Evolutionary conservation across 176 grass and related monocot species (phyloP), one percentile per base, ranked within the genome.

Genomic region (Echinochloa phyllopogon): DNA sequence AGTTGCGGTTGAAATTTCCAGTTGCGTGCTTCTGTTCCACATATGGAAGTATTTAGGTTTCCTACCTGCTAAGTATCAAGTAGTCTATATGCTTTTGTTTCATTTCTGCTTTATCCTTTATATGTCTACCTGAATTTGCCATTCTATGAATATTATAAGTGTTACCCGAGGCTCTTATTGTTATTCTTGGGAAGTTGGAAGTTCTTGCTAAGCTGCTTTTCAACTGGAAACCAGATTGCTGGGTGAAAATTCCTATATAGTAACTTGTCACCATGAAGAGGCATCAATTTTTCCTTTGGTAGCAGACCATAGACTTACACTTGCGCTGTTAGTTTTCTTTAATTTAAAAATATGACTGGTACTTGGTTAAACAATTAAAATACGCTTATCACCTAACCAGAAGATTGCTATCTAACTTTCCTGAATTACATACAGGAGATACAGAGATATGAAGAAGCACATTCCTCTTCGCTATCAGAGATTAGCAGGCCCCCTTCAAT

Each of bases 401-500:
- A 79, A 88, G 27, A 79, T 61, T 75, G 29, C 0, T 74, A 73
- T 15, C 24, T 84, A 84, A 86, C 76, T 70, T 75, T 52, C 18
- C 20, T 86, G 61, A 67, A 29, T 85, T 45, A 57, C 83, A 72
- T 84, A 84, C 86, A 96, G 96, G 96, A 98, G 74, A 90, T 94
- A 72, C 82, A 87, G 82, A 91, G 82, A 89, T 90, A 65, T 17
- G 89, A 99, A 87, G 97, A 91, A 92, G 79, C 82, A 78, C 55
- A 86, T 41, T 78, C 89, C 58, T 85, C 84, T 17, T 78, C 87
- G 10, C 45, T 88, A 60, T 83, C 90, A 77, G 97, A 94, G 76
- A 89, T 77, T 53, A 89, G 57, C 79, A 87, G 74, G 58, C 86
- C 87, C 79, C 86, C 88, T 67, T 95, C 91, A 59, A 88, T 93